Base-by-base conservation (phyloP, 345 rosid genomes). In the Arabis hirsuta region DNA sequence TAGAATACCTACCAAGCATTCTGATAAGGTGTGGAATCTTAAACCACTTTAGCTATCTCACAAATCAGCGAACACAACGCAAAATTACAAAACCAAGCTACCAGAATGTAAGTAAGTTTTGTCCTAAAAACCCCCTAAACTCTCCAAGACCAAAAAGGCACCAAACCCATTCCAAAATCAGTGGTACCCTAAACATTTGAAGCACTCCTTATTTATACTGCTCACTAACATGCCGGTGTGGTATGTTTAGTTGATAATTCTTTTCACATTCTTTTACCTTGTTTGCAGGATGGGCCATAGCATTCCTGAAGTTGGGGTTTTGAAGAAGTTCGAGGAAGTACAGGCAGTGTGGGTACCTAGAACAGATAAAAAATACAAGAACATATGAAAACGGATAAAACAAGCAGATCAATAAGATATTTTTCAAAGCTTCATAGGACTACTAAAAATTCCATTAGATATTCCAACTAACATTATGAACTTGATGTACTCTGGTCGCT, bases 341-440 rank as follows among this genome's bases (percentile, higher is more conserved):
- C n/a, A 96, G 75, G 81, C 95, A 92, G 77, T 92, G 98, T 29
- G 98, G 98, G 78, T 92, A 96, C 98, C 99, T 96, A 84, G 69
- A 82, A 81, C 63, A 58, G 52, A 69, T 41, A n/a, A 39, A 41
- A 45, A 39, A 60, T 27, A 70, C 64, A 61, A 82, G 71, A 27
- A 32, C 54, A 78, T 24, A 41, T 55, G 42, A 14, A 41, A 43
- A 76, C 4, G 4, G 12, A 61, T 38, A 45, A 16, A 42, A 7
- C 34, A 29, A 52, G 53, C 32, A 20, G 4, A 11, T 8, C 36
- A 41, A 41, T 50, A 54, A 57, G 64, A 41, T 26, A 19, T 10
- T 4, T 20, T 19, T 4, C 41, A 51, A 48, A 19, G 47, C 26
- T 4, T 12, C 20, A 41, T 6, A 74, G 12, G 65, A 36, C 13